A percentile compares a stretch with the other conserved stretches of the same genome.
Conservation (phyloP, 805 yeast species). For the Crinitomyces ghanaensis region DNA sequence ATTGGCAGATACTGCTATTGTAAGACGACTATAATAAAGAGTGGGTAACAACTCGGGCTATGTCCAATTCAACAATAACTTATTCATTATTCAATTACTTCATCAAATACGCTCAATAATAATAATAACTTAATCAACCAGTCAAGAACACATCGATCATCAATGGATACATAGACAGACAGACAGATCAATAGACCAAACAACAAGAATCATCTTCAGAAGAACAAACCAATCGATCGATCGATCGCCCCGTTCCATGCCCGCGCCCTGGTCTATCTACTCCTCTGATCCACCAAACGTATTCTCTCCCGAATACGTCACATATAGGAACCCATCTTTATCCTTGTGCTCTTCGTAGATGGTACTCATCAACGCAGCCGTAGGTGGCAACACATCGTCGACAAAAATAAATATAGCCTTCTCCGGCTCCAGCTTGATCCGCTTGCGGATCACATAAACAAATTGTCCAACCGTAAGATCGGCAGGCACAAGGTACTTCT, state of each 20-base stretch:
- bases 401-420: constrained; percentile 97
- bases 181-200: no score
- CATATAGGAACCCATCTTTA: constrained; percentile 93
- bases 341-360: constrained; percentile 96
- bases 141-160: no score
- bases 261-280: neutral
- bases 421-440: constrained; percentile 91
- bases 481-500: constrained; percentile 91
- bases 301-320: constrained; percentile 93
- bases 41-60: no score
- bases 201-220: no score
- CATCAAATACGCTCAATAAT: no score
- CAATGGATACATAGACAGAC: no score
- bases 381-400: constrained; percentile 93
- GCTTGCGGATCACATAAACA: constrained; percentile 92
- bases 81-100: no score
- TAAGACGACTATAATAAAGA: no score
- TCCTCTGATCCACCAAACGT: constrained; percentile 66
- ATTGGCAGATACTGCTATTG: no score
- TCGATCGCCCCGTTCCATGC: neutral
- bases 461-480: constrained; percentile 97
- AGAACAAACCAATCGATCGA: no score
- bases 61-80: no score
- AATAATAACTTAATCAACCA: no score
- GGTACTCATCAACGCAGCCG: constrained; percentile 92